Evolutionary conservation across 805 yeast species (phyloP), one percentile per base, ranked within the genome.

Genomic region (Monosporozyma aerobia): DNA sequence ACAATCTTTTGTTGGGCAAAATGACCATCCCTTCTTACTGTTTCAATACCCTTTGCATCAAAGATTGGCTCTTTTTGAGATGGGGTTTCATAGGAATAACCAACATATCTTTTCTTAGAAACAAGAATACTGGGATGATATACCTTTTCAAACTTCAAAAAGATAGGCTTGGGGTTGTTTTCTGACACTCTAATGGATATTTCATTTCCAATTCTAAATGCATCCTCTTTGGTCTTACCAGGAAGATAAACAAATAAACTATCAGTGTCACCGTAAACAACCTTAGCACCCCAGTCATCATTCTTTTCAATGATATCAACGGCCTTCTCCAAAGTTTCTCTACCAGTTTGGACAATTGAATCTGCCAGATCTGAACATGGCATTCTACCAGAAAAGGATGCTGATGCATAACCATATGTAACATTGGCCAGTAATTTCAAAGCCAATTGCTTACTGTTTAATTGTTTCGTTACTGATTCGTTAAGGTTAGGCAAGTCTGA

Each of bases 1-100:
- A 87, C 82, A 19, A 94, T 82, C 58, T 83, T 83, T 68, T 82
- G 95, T 57, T 87, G 95, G 0, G 96, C 96, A 0, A 95, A 95
- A 27, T 90, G 85, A 0, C 98, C 98, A 68, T 94, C 99, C 57
- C 99, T 72, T 57, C 99, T 70, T 0, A 94, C 87, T 0, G 98
- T 94, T 63, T 94, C 99, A 11, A 89, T 90, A 1, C 99, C 99
- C 59, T 94, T 94, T 0, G 99, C 97, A 71, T 94, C 98, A 66
- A 94, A 90, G 35, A 69, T 75, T 0, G 97, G 88, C 6, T 55
- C 69, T 2, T 51, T 57, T 58, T 85, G 90, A 14, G 68, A 69
- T 30, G 74, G 77, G 16, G 65, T 60, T 57, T 87, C 96, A 67
- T 77, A 92, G 44, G 85, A 76, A 63, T 83, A 82, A 0, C 99